Evolutionary conservation across 2,329 filamentous ascomycete genomes (phyloP).

Genomic region (Scleromitrula shiraiana): DNA sequence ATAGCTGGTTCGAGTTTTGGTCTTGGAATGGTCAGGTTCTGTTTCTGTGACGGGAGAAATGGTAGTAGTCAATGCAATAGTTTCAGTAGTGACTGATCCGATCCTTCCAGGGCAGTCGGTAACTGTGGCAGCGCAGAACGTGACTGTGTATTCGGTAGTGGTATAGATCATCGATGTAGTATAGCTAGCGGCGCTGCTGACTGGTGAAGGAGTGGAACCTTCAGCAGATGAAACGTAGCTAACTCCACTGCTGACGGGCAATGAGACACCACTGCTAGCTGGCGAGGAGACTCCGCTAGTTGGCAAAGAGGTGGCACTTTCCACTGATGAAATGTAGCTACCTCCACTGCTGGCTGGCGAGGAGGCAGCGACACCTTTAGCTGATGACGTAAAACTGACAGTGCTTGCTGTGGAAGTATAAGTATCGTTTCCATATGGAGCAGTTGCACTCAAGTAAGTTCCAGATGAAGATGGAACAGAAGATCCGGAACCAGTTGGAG

Average conservation of each 20-base stretch:
- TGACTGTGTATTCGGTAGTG: too few relatives aligned
- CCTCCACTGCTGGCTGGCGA: background rate
- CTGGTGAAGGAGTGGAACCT: too few relatives aligned
- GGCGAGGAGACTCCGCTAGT: too few relatives aligned
- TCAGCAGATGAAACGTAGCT: too few relatives aligned
- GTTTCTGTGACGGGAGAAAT: background rate
- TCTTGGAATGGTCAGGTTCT: too few relatives aligned
- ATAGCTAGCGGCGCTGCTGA: too few relatives aligned
- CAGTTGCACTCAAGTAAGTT: background rate
- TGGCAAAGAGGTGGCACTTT: background rate
- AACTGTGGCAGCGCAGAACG: too few relatives aligned
- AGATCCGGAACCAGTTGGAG: background rate
- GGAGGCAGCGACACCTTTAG: background rate
- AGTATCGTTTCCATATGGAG: constrained; percentile 5
- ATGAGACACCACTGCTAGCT: background rate
- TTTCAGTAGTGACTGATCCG: background rate
- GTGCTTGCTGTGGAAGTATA: background rate
- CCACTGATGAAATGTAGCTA: background rate
- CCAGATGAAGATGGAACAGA: background rate
- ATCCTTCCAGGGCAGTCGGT: too few relatives aligned
- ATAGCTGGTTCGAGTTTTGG: too few relatives aligned
- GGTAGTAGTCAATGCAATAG: background rate
- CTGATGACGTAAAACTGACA: background rate
- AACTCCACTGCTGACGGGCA: too few relatives aligned
- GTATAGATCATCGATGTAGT: too few relatives aligned